Evolutionary conservation across 495 filamentous ascomycete genomes (phyloP).

Genomic region (Lichenothelia convexa): DNA sequence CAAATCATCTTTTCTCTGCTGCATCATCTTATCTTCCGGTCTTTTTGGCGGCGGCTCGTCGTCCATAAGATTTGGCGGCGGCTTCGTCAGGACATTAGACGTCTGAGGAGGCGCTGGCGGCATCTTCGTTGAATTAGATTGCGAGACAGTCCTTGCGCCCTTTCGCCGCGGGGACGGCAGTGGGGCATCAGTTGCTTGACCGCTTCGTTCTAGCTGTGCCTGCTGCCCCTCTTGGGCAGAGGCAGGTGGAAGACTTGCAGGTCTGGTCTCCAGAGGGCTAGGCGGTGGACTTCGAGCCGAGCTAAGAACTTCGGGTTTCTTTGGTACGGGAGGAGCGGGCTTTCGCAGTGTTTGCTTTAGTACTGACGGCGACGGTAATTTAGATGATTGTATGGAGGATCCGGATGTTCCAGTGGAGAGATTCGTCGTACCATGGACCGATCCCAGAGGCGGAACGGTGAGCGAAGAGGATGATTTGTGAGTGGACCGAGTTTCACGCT

Average conservation of each 20-base stretch:
- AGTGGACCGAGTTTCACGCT: background rate
- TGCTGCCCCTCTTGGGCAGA: slow-evolving; percentile 6
- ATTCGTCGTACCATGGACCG: background rate
- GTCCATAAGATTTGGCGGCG: slow-evolving; percentile 4
- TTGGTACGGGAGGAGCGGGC: slow-evolving; percentile 23
- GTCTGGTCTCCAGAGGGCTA: background rate
- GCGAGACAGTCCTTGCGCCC: background rate
- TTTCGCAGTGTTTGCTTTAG: slow-evolving; percentile 16
- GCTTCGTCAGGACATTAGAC: slow-evolving; percentile 1
- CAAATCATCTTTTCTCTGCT: slow-evolving; percentile 6
- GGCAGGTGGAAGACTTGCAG: slow-evolving; percentile 5
- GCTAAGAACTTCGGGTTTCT: slow-evolving; percentile 21
- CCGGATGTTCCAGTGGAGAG: background rate
- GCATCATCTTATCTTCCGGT: slow-evolving; percentile 7
- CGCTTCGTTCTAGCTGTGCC: slow-evolving; percentile 1
- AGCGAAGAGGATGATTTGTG: background rate
- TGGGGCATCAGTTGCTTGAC: background rate
- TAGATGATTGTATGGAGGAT: slow-evolving; percentile 4
- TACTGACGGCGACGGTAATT: slow-evolving; percentile 2
- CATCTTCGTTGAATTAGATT: background rate
- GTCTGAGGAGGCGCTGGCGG: slow-evolving; percentile 3
- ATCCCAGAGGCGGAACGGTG: background rate
- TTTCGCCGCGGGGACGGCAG: background rate
- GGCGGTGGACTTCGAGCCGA: slow-evolving; percentile 2
- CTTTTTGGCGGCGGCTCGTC: slow-evolving; percentile 3